Base-by-base conservation (phyloP, 345 rosid species). In the Acer negundo region DNA sequence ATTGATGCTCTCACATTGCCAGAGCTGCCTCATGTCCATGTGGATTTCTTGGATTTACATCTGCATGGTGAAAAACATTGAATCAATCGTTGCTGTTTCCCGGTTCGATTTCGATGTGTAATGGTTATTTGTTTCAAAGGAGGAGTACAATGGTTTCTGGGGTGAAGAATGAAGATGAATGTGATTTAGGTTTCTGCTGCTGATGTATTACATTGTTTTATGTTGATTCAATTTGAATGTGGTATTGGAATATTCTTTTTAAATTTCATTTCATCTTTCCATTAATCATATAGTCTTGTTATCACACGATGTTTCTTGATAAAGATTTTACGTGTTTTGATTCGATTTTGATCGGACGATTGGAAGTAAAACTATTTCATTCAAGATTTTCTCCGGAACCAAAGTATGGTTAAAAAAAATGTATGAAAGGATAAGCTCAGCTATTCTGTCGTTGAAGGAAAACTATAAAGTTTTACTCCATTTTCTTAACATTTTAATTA, bases 1-100 rank as follows among this genome's bases (percentile, higher is more conserved):
- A 49, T 51, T 20, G 86, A 82, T 67, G 31, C 70, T 16, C 67
- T 94, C 28, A 78, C 71, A 26, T 58, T 89, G 61, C 89, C 91
- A 0, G 93, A 90, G 77, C 77, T 90, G 49, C 91, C 88, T 11
- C 81, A 69, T 24, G 4, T 90, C 35, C 81, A 66, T 24, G 2
- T 90, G 35, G 75, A 76, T 10, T 40, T 90, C 15, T 75, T 84
- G 19, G 89, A 84, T 6, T 80, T 85, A 1, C 79, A 86, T 55
- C 69, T 76, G 2, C 64, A 78, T 38, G 82, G 83, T 2, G 84
- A 77, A 26, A 73, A 78, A 11, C 67, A 67, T 16, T 73, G 80
- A 72, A 42, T 17, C 47, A 26, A 20, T 59, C 8, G n/a, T 3
- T 58, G 63, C 62, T 19, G 62, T 56, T 56, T 42, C 46, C 46